Evolutionary conservation across 163 green algal genomes (phyloP).

Genomic region (Scenedesmus sp.): DNA sequence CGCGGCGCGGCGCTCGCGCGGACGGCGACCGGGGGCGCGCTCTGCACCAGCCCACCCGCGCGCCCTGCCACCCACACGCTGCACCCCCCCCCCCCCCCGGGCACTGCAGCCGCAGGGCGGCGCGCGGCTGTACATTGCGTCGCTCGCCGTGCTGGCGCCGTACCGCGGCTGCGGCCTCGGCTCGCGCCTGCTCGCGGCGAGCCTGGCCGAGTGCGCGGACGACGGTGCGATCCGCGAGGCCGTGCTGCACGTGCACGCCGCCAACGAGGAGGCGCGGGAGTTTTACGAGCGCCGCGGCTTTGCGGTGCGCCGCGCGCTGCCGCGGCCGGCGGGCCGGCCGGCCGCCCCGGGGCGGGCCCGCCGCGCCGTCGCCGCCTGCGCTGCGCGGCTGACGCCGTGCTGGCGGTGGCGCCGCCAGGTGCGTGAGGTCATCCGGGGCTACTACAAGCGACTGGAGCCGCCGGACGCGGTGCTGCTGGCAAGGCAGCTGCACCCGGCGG

Average conservation of each 20-base stretch:
- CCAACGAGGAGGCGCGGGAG: slow-evolving; percentile 77
- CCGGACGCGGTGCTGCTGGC: slow-evolving; percentile 70
- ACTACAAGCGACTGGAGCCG: slow-evolving; percentile 77
- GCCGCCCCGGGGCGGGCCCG: too few species aligned
- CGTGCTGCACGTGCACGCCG: slow-evolving; percentile 73
- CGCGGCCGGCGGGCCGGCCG: too few species aligned
- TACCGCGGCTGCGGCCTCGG: slow-evolving; percentile 71
- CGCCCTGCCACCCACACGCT: too few species aligned
- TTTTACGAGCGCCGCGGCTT: slow-evolving; percentile 83
- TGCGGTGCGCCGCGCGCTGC: slow-evolving; percentile 33
- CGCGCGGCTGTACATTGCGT: slow-evolving; percentile 82
- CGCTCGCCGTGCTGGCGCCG: slow-evolving; percentile 78
- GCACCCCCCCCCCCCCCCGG: not conserved
- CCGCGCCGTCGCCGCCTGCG: too few species aligned
- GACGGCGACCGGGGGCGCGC: too few species aligned
- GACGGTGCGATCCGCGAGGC: slow-evolving; percentile 65
- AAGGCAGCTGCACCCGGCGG: slow-evolving; percentile 37
- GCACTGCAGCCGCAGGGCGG: too few species aligned
- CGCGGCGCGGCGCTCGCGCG: too few species aligned
- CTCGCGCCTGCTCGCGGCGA: slow-evolving; percentile 57
- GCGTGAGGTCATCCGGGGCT: slow-evolving; percentile 63
- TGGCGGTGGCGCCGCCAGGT: slow-evolving; percentile 30
- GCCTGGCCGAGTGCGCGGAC: slow-evolving; percentile 49
- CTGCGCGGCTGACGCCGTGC: not conserved
- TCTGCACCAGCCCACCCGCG: too few species aligned